phyloP scores from a whole-genome alignment of 1,139 yeast genomes.

The Kodamaea suecica region DNA sequence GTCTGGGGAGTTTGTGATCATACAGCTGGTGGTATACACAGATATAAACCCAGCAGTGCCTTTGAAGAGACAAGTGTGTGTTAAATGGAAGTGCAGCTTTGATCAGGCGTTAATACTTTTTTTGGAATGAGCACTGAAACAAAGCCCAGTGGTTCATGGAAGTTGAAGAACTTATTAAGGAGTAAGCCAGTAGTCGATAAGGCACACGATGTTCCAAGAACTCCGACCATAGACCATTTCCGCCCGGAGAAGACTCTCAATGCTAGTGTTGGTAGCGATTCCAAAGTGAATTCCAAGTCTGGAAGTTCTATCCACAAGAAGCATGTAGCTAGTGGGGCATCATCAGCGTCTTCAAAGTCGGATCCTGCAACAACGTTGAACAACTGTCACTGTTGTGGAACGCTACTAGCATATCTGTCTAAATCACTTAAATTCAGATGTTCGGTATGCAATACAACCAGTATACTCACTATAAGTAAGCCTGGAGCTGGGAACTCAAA shows the following conservation, averaged over 20 bases:
- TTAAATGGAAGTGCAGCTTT: no score
- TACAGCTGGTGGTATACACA: no score
- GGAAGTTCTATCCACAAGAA: no score
- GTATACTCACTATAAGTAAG: conserved; percentile 21
- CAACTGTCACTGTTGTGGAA: conserved; percentile 59
- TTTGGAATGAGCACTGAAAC: conserved; percentile 1
- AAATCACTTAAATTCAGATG: conserved; percentile 52
- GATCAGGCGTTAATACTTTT: no score
- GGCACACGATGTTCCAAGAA: no score
- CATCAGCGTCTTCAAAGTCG: background rate
- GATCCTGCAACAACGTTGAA: conserved; percentile 12
- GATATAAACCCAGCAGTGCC: no score
- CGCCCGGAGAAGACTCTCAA: background rate
- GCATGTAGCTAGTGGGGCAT: no score
- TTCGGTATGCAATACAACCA: conserved; percentile 53
- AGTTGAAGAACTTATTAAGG: conserved; percentile 6
- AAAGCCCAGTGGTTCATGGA: conserved; percentile 4
- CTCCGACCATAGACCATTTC: no score
- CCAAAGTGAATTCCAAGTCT: no score
- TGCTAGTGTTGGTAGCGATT: background rate
- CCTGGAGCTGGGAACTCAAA: background rate
- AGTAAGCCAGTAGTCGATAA: no score
- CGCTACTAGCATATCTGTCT: conserved; percentile 48
- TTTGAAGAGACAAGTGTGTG: no score
- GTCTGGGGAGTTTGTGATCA: background rate